phyloP scores from a whole-genome alignment of 2,329 filamentous ascomycete species.

The Rhinocladiella similis region DNA sequence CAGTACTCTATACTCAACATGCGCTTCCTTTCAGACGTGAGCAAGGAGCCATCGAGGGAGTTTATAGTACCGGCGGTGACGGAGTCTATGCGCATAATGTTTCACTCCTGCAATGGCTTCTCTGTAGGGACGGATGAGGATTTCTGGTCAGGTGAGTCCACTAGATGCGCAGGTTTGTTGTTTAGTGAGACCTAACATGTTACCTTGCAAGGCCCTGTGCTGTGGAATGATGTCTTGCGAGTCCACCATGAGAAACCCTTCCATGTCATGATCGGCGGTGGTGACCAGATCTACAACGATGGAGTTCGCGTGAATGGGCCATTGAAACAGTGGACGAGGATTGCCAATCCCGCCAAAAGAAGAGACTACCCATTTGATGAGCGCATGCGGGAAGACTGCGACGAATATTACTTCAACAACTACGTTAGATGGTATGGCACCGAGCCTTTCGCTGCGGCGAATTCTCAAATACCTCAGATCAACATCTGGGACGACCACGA shows the following conservation, averaged over 20 bases:
- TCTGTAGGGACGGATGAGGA: conserved; percentile 65
- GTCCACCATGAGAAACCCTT: conserved; percentile 61
- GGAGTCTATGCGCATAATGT: conserved; percentile 70
- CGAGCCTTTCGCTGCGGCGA: conserved; percentile 60
- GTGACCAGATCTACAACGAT: conserved; percentile 79
- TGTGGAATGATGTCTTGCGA: conserved; percentile 66
- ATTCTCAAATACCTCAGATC: conserved; percentile 63
- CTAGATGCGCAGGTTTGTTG: no score
- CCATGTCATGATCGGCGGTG: conserved; percentile 79
- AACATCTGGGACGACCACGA: conserved; percentile 68
- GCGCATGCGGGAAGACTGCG: conserved; percentile 58
- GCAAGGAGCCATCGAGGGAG: conserved; percentile 47
- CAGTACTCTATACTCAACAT: conserved; percentile 72
- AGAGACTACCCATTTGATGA: conserved; percentile 66
- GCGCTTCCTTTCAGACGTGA: conserved; percentile 57
- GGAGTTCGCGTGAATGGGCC: conserved; percentile 84
- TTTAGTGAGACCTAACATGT: no score
- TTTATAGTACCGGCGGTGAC: conserved; percentile 60
- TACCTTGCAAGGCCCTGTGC: conserved; percentile 47
- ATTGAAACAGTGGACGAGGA: conserved; percentile 65
- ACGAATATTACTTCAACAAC: conserved; percentile 63
- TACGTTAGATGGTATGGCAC: conserved; percentile 69
- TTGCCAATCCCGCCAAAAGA: conserved; percentile 61
- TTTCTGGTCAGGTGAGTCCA: conserved; percentile 49
- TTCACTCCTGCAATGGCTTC: conserved; percentile 70